phyloP scores from a whole-genome alignment of 805 yeast genomes.

The Candida qinlingensis region DNA sequence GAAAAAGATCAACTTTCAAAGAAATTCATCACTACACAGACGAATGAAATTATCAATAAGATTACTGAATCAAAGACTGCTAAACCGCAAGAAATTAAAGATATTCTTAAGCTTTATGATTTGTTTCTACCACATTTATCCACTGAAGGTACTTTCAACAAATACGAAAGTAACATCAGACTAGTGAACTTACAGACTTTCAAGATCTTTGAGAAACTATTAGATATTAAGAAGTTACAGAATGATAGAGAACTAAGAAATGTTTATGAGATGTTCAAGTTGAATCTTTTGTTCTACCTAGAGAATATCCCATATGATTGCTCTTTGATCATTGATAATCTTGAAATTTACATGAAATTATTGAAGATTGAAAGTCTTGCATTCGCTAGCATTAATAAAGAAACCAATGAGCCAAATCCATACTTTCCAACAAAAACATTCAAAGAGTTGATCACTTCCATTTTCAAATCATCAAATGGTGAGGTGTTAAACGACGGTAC shows the following conservation, averaged over 20 bases:
- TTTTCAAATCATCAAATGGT: slow-evolving; percentile 33
- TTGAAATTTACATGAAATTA: slow-evolving; percentile 51
- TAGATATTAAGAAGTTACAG: slow-evolving; percentile 10
- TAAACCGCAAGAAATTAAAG: slow-evolving; percentile 5
- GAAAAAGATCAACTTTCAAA: slow-evolving; percentile 8
- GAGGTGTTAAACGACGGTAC: slow-evolving; percentile 41
- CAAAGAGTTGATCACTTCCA: slow-evolving; percentile 34
- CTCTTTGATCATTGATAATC: slow-evolving; percentile 47
- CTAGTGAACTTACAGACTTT: slow-evolving; percentile 17
- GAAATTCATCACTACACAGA: slow-evolving; percentile 11
- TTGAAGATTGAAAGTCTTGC: slow-evolving; percentile 49
- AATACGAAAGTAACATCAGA: slow-evolving; percentile 18
- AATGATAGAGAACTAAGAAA: slow-evolving; percentile 54
- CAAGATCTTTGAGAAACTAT: slow-evolving; percentile 21
- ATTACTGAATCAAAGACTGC: slow-evolving; percentile 2
- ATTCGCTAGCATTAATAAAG: slow-evolving; percentile 38
- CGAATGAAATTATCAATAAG: slow-evolving; percentile 8
- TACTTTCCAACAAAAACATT: slow-evolving; percentile 58
- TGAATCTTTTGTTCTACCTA: slow-evolving; percentile 37
- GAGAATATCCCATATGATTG: slow-evolving; percentile 33
- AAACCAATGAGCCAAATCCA: slow-evolving; percentile 31
- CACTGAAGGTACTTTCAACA: slow-evolving; percentile 13
- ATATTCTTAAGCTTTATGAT: slow-evolving; percentile 18
- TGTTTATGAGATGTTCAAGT: slow-evolving; percentile 51
- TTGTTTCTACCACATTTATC: slow-evolving; percentile 16